A percentile compares a stretch with the other conserved stretches of the same genome.
Conservation (phyloP, 768 basidiomycete genomes). For the Rhizopogon sp. region DNA sequence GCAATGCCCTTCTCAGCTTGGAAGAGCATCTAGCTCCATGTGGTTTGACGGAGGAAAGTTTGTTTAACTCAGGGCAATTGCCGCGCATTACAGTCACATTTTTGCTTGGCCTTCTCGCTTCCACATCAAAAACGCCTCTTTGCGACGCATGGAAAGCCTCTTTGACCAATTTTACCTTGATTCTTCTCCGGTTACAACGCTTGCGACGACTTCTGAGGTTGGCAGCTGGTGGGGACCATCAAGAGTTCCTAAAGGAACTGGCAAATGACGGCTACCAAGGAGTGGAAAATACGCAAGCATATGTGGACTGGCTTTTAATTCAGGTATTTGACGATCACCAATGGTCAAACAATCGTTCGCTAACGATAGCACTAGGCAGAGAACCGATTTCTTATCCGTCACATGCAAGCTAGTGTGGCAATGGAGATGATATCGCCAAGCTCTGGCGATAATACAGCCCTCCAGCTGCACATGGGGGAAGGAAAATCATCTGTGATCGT, state of each 20-base stretch:
- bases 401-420: constrained; percentile 24
- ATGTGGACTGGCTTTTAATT: constrained; percentile 17
- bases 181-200: constrained; percentile 28
- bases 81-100: constrained; percentile 26
- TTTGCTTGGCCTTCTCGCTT: constrained; percentile 25
- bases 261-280: constrained; percentile 14
- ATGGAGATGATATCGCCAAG: constrained; percentile 26
- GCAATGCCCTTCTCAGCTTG: no score
- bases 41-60: constrained; percentile 6
- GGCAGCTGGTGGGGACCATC: neutral
- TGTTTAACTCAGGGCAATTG: constrained; percentile 25
- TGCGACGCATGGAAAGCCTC: constrained; percentile 21
- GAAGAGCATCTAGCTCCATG: constrained; percentile 8
- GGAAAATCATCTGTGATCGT: constrained; percentile 42
- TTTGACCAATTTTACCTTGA: constrained; percentile 22
- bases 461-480: constrained; percentile 57
- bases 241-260: constrained; percentile 12
- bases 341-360: neutral
- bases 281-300: constrained; percentile 6
- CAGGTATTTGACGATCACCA: constrained; percentile 4
- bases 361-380: constrained; percentile 15
- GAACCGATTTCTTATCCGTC: constrained; percentile 22
- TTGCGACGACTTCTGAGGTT: constrained; percentile 26
- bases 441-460: constrained; percentile 27
- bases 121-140: constrained; percentile 9